phyloP scores from a whole-genome alignment of 2,329 filamentous ascomycete species.

The Calonectria pseudoturangicola region DNA sequence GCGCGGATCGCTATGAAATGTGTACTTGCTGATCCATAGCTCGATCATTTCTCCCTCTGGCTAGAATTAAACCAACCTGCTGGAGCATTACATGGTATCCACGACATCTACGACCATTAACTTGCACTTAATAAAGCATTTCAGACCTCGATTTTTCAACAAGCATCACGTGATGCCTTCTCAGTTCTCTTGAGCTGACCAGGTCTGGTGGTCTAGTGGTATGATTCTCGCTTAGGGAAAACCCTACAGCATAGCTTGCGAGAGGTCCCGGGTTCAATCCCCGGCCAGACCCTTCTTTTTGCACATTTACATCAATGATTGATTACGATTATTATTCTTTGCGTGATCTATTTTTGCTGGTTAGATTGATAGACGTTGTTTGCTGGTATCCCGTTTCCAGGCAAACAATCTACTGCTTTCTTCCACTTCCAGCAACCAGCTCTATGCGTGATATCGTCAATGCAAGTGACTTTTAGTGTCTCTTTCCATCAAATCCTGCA shows the following conservation, averaged over 20 bases:
- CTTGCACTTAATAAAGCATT: background rate
- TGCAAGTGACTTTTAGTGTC: too few relatives aligned
- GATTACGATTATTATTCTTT: too few relatives aligned
- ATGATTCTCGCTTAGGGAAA: constrained; percentile 82
- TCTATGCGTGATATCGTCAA: too few relatives aligned
- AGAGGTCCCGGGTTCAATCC: constrained; percentile 69
- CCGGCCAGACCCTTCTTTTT: constrained; percentile 65
- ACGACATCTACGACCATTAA: background rate
- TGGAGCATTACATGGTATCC: background rate
- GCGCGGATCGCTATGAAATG: background rate
- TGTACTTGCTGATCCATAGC: background rate
- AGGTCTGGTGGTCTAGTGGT: constrained; percentile 78
- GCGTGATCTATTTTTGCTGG: too few relatives aligned
- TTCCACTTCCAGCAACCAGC: too few relatives aligned
- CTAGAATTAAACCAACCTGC: background rate
- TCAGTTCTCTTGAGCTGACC: constrained; percentile 22
- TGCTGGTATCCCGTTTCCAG: too few relatives aligned
- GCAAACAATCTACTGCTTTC: too few relatives aligned
- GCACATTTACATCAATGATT: background rate
- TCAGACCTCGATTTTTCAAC: background rate
- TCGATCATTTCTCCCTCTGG: background rate
- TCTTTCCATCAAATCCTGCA: too few relatives aligned
- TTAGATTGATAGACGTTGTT: too few relatives aligned
- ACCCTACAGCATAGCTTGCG: constrained; percentile 63
- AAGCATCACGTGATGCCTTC: constrained; percentile 35